Evolutionary conservation across 257 asterid genomes (phyloP).

Genomic region (Misopates orontium): DNA sequence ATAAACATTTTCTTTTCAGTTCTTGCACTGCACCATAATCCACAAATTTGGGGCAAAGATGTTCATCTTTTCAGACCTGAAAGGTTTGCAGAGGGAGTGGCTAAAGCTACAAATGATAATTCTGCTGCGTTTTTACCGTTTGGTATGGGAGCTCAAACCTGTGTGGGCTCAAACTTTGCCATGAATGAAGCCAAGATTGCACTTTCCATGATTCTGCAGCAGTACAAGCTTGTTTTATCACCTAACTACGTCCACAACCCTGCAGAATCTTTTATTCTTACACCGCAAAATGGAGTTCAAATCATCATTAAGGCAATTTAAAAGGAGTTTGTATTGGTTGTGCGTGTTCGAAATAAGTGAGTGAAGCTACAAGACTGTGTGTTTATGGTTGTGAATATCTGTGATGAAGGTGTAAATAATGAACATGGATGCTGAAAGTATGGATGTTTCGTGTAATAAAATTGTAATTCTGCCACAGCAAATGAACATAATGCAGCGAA

Average conservation of each 20-base stretch:
- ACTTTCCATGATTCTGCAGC: slow-evolving; percentile 53
- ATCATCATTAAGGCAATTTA: slow-evolving; percentile 40
- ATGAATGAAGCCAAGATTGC: slow-evolving; percentile 60
- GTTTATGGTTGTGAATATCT: no score
- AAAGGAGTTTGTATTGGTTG: background rate
- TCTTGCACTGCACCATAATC: slow-evolving; percentile 47
- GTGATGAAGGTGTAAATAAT: no score
- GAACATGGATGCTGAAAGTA: no score
- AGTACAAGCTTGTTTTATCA: slow-evolving; percentile 43
- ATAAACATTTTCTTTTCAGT: slow-evolving; percentile 41
- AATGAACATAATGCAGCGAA: no score
- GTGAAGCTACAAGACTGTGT: no score
- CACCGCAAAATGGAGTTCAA: slow-evolving; percentile 54
- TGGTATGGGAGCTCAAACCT: slow-evolving; percentile 61
- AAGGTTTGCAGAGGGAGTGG: slow-evolving; percentile 53
- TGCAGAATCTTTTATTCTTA: slow-evolving; percentile 42
- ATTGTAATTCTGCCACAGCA: no score
- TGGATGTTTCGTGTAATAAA: no score
- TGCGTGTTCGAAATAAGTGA: no score
- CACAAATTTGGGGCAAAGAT: slow-evolving; percentile 55
- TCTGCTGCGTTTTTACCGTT: slow-evolving; percentile 55
- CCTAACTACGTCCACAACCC: slow-evolving; percentile 53
- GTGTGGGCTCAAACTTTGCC: slow-evolving; percentile 59
- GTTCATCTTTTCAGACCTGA: slow-evolving; percentile 54
- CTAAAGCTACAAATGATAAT: slow-evolving; percentile 58